Base-by-base conservation (phyloP, 805 yeast genomes). In the Yarrowia phangngaensis region DNA sequence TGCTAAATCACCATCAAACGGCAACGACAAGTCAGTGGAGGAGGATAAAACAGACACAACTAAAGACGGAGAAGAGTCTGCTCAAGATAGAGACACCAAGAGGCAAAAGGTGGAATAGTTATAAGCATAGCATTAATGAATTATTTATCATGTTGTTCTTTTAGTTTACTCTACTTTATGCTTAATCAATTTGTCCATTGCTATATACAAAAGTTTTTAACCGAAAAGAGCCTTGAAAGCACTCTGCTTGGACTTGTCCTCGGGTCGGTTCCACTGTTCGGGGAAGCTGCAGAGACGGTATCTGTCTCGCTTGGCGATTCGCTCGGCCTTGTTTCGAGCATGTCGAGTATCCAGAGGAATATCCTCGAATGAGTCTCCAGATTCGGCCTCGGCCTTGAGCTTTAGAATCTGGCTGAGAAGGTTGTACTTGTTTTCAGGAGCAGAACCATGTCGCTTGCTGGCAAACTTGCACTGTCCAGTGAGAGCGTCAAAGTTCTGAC, bases 311-410 rank as follows among this genome's bases (percentile, higher is more conserved):
- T 38, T 38, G 24, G 31, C 45, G 32, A 27, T 27, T 51, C 69
- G 66, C 53, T 61, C 62, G n/a, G 35, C 28, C 57, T 67, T 77
- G 12, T 76, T 73, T 46, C 63, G 65, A 46, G 75, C 73, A 60
- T 82, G 87, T 64, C 95, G 79, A 19, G 72, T 78, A 64, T 89
- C 95, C 40, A 90, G 65, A 23, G 97, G 96, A 23, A 90, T 69
- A 59, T 85, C 95, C 32, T 73, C 71, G 57, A 85, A 84, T 52
- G 75, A 75, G 50, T 82, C 84, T 3, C 70, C 60, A 45, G 78
- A 82, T 59, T 79, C 83, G 6, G 95, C 70, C 58, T 80, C 89
- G 19, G 63, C 62, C 20, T 89, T 59, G 41, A 92, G 69, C 50
- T 72, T 72, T 56, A 75, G 74, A 55, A 88, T 70, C 20, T 79